Evolutionary conservation across 345 rosid genomes (phyloP).

Genomic region (Salix suchowensis): DNA sequence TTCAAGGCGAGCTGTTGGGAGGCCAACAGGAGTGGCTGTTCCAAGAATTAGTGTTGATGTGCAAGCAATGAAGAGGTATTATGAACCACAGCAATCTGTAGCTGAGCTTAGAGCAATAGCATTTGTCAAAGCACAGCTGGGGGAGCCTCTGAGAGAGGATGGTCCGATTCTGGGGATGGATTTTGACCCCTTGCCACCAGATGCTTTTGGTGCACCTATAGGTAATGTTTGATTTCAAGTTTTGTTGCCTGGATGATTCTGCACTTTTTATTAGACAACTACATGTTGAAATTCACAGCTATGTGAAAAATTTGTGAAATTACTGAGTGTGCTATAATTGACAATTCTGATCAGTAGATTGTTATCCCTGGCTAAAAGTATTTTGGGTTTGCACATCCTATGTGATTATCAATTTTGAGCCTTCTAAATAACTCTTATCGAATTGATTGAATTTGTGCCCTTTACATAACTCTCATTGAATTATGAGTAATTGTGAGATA

Average conservation of each 20-base stretch:
- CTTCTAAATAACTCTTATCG: not conserved
- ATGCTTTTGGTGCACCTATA: slow-evolving; percentile 89
- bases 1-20: slow-evolving; percentile 26
- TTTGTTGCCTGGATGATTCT: not conserved
- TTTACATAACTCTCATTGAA: not conserved
- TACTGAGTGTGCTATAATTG: not conserved
- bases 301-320: not conserved
- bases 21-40: slow-evolving; percentile 40
- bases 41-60: slow-evolving; percentile 44
- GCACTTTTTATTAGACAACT: not conserved
- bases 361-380: not conserved
- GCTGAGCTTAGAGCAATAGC: slow-evolving; percentile 59
- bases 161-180: slow-evolving; percentile 92
- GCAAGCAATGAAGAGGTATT: slow-evolving; percentile 44
- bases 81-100: slow-evolving; percentile 41
- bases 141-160: slow-evolving; percentile 75
- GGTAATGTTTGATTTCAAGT: slow-evolving; percentile 32
- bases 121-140: slow-evolving; percentile 72
- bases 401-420: not conserved
- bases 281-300: not conserved
- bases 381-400: not conserved
- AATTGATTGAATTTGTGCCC: not conserved
- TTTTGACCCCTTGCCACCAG: slow-evolving; percentile 93
- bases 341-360: not conserved
- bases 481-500: not conserved